These are phyloP conservation scores for Arxiozyma heterogenica DNA, from an alignment of 1,139 yeast species.

Conservation along the genomic window DNA sequence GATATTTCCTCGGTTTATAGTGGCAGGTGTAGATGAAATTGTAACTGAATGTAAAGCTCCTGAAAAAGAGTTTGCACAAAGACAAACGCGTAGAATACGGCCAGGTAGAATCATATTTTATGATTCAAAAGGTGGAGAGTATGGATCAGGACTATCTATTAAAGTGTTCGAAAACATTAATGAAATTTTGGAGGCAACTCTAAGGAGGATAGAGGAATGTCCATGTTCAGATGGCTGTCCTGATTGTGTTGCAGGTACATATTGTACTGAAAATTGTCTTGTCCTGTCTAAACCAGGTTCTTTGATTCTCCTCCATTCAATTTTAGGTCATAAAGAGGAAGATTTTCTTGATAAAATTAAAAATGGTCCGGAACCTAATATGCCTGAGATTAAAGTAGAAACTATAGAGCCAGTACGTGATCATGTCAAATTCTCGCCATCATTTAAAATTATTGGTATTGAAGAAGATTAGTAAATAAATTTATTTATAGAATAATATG, in stretches of 20 bases:
- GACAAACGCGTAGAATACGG: constrained; percentile 58
- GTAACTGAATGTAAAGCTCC: constrained; percentile 95
- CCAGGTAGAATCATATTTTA: constrained; percentile 82
- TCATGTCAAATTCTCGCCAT: constrained; percentile 48
- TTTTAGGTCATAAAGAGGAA: constrained; percentile 42
- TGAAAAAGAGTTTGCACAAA: constrained; percentile 77
- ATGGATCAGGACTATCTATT: constrained; percentile 70
- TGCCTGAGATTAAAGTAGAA: constrained; percentile 60
- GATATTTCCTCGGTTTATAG: constrained; percentile 57
- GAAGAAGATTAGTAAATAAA: constrained; percentile 11
- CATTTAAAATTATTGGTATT: constrained; percentile 49
- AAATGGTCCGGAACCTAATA: constrained; percentile 77
- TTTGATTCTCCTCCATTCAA: constrained; percentile 50
- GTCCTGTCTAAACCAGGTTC: constrained; percentile 89
- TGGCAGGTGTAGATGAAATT: constrained; percentile 62
- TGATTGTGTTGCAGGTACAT: constrained; percentile 61
- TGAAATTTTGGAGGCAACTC: constrained; percentile 51
- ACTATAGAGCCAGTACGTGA: constrained; percentile 50
- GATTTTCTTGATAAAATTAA: constrained; percentile 39
- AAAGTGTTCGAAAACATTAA: constrained; percentile 75
- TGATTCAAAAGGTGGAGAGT: constrained; percentile 71
- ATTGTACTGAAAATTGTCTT: constrained; percentile 69
- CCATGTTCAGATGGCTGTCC: constrained; percentile 87
- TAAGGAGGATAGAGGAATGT: constrained; percentile 52
- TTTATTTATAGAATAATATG: background rate